phyloP scores from a whole-genome alignment of 257 asterid genomes.

The Rhazya stricta region DNA sequence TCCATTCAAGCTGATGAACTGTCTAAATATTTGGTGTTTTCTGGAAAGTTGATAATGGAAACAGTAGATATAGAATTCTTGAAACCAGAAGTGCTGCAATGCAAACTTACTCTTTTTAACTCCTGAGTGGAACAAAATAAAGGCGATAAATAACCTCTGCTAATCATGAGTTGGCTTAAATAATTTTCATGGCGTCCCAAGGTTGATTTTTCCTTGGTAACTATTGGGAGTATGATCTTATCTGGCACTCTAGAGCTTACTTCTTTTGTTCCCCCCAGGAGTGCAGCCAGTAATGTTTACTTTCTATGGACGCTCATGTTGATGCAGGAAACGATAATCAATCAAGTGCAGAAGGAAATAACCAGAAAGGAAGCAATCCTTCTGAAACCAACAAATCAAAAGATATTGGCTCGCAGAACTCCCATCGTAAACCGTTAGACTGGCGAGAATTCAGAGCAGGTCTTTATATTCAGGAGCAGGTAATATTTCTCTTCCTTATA shows the following conservation, averaged over 20 bases:
- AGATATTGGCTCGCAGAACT: conserved; percentile 39
- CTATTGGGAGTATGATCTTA: background rate
- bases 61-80: background rate
- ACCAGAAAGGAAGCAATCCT: conserved; percentile 46
- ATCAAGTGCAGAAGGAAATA: conserved; percentile 57
- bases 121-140: background rate
- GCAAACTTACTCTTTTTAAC: background rate
- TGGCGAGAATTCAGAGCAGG: conserved; percentile 58
- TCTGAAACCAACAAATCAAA: conserved; percentile 47
- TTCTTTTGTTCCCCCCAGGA: background rate
- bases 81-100: background rate
- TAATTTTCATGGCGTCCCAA: background rate
- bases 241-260: background rate
- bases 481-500: background rate
- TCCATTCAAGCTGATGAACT: background rate
- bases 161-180: background rate
- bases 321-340: conserved; percentile 34
- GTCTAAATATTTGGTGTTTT: background rate
- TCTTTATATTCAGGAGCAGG: conserved; percentile 41
- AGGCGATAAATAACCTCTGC: background rate
- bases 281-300: conserved; percentile 5
- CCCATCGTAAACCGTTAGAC: conserved; percentile 55
- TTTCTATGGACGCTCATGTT: conserved; percentile 5
- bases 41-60: background rate
- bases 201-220: background rate